Base-by-base conservation (phyloP, 78 protist species). In the Dictyostelium firmibasis region DNA sequence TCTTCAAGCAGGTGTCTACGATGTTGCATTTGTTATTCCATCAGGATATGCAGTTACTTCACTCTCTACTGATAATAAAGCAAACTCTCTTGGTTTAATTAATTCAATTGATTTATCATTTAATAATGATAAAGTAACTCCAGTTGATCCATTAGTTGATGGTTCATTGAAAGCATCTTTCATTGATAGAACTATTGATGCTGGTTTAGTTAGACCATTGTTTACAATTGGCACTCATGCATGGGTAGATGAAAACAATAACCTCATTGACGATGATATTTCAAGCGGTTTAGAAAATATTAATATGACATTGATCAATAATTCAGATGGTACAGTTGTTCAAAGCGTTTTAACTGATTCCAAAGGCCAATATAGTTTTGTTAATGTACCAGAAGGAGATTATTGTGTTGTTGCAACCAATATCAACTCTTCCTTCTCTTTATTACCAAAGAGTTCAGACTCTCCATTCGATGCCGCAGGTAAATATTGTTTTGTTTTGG, bases 151-250 rank as follows among this genome's bases (percentile, higher is more conserved):
- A 41, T 16, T 23, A 16, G 33, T 72, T 33, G 79, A 72, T 72
- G 85, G 50, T 47, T 18, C 35, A 13, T 27, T 81, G 38, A 29
- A 81, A 47, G 85, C 85, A 27, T 81, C 36, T 4, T 81, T 35
- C 69, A 81, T 81, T 5, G 36, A 81, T 81, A 81, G 85, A 79
- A 16, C n/a, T 5, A 47, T 79, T 79, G 85, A 47, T 79, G 50
- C 69, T 0, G 92, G 92, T 75, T 25, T 85, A 35, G 44, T 18
- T 4, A 33, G 44, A 72, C 76, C 76, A 83, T 25, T 25, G 25
- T 60, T 60, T 10, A 36, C 50, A 11, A 36, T 83, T 83, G 72
- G 77, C 36, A 64, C 33, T 35, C 33, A 35, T 36, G 86, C 41
- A 47, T 85, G 74, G 67, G 3, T 67, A 16, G 91, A 85, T 47